phyloP scores from a whole-genome alignment of 2,329 filamentous ascomycete genomes.

The Cladophialophora carrionii region DNA sequence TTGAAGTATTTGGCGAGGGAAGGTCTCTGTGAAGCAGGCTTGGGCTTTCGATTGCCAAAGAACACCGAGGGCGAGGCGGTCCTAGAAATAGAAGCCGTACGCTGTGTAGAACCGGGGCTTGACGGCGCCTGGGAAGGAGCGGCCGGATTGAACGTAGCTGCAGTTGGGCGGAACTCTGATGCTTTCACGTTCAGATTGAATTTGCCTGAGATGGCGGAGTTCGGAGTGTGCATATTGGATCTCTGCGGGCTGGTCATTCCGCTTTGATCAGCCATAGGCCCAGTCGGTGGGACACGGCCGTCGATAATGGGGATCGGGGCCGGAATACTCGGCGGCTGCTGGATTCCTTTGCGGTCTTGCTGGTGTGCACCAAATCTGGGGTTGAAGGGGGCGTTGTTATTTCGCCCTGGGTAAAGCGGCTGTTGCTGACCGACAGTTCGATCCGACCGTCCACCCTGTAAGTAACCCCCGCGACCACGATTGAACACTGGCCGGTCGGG shows the following conservation, averaged over 20 bases:
- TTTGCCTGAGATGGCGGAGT: slow-evolving; percentile 56
- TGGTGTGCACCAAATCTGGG: slow-evolving; percentile 28
- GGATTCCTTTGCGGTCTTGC: slow-evolving; percentile 36
- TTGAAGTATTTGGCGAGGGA: slow-evolving; percentile 62
- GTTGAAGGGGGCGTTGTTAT: slow-evolving; percentile 23
- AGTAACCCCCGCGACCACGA: slow-evolving; percentile 52
- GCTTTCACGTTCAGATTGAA: slow-evolving; percentile 61
- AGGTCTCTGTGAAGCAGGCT: slow-evolving; percentile 60
- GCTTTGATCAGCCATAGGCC: slow-evolving; percentile 63
- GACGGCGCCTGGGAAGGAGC: slow-evolving; percentile 65
- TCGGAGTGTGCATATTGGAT: slow-evolving; percentile 56
- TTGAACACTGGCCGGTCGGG: slow-evolving; percentile 54
- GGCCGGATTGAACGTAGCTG: slow-evolving; percentile 76
- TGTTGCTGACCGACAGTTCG: slow-evolving; percentile 46
- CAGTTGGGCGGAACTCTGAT: slow-evolving; percentile 82
- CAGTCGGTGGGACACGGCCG: slow-evolving; percentile 71
- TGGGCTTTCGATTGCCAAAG: slow-evolving; percentile 72
- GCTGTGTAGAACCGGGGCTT: slow-evolving; percentile 69
- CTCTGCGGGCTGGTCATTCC: slow-evolving; percentile 49
- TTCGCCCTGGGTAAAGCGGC: slow-evolving; percentile 23
- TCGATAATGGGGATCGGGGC: slow-evolving; percentile 65
- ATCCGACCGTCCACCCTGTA: slow-evolving; percentile 23
- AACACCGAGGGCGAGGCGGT: slow-evolving; percentile 57
- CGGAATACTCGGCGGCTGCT: slow-evolving; percentile 49
- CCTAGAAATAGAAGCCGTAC: slow-evolving; percentile 52